Percentiles rank a stretch among this genome's conserved stretches.
Conservation (phyloP, 2,329 filamentous ascomycete genomes). For the Aspergillus hortae region DNA sequence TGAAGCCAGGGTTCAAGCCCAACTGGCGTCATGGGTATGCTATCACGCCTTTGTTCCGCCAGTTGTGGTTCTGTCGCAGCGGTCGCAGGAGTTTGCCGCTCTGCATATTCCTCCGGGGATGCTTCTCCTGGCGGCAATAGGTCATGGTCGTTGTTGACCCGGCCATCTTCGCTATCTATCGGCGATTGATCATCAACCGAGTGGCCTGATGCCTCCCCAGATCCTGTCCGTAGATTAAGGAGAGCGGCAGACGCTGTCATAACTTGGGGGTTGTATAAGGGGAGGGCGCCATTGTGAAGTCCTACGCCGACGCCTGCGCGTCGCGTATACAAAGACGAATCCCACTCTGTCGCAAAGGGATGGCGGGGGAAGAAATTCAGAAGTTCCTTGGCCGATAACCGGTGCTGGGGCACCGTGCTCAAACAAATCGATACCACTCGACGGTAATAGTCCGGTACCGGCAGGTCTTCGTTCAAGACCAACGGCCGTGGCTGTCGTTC, state of each 20-base stretch:
- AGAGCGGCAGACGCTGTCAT: conserved; percentile 10
- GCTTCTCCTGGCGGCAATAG: not conserved
- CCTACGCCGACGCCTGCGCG: conserved; percentile 17
- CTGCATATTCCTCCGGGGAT: not conserved
- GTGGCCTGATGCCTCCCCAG: conserved; percentile 4
- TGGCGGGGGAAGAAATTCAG: conserved; percentile 62
- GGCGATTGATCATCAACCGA: conserved; percentile 3
- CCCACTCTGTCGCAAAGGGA: conserved; percentile 13
- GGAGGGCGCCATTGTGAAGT: conserved; percentile 16
- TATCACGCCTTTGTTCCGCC: not conserved
- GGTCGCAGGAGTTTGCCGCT: not conserved
- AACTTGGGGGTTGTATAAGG: conserved; percentile 16
- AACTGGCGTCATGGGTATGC: not conserved
- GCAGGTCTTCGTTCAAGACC: conserved; percentile 49
- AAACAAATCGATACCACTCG: conserved; percentile 74
- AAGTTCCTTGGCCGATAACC: conserved; percentile 70
- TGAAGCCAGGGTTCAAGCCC: not conserved
- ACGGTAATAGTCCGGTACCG: conserved; percentile 74
- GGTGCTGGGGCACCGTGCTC: conserved; percentile 66
- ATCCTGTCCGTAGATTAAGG: conserved; percentile 9
- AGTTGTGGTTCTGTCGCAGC: not conserved
- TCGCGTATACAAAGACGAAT: conserved; percentile 12
- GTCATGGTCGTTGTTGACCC: not conserved
- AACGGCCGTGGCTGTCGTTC: conserved; percentile 74
- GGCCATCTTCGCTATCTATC: conserved; percentile 1